These are phyloP conservation scores for Mallotus japonicus DNA, from an alignment of 441 rosid species.

Conservation along the genomic window DNA sequence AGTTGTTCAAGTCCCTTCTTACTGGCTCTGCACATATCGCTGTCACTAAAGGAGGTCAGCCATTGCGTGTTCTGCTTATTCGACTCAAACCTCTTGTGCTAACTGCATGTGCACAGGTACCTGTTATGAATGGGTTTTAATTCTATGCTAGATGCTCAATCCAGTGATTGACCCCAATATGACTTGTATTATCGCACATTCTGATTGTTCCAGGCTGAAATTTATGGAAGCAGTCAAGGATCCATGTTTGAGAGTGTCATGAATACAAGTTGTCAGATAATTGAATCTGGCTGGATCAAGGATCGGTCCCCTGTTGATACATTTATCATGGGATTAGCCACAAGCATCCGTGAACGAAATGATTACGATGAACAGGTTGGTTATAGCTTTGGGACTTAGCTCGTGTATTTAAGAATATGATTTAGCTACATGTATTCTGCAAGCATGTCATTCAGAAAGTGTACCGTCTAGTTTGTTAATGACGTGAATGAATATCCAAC, in stretches of 20 bases:
- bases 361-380: conserved; percentile 90
- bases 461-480: not conserved
- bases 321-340: conserved; percentile 84
- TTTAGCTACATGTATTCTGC: not conserved
- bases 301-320: conserved; percentile 97
- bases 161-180: conserved; percentile 1
- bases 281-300: conserved; percentile 91
- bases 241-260: conserved; percentile 78
- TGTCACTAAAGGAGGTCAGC: conserved; percentile 87
- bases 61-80: conserved; percentile 82
- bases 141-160: conserved; percentile 3
- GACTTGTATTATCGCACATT: conserved; percentile 17
- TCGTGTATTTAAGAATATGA: not conserved
- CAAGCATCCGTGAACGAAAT: conserved; percentile 86
- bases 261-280: conserved; percentile 79
- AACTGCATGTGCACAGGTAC: conserved; percentile 87
- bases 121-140: conserved; percentile 20
- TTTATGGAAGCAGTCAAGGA: conserved; percentile 74
- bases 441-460: not conserved
- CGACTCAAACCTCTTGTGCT: conserved; percentile 89
- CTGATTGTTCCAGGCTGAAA: conserved; percentile 66
- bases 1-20: conserved; percentile 78
- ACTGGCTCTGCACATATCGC: conserved; percentile 83
- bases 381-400: not conserved
- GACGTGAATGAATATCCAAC: not conserved